Conservation (phyloP, 768 basidiomycete species). For the Tulasnella sp. region DNA sequence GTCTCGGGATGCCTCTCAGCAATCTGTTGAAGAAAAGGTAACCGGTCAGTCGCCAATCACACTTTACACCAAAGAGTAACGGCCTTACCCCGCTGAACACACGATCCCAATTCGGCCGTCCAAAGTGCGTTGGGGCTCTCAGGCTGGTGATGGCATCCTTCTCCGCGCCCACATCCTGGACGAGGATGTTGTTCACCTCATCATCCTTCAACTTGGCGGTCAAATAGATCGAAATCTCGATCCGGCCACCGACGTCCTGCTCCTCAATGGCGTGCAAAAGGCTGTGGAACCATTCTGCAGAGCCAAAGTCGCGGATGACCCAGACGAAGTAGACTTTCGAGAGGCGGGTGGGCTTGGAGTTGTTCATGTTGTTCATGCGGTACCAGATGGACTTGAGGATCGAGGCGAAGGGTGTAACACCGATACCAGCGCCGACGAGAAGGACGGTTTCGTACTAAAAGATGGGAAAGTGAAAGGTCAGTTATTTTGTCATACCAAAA, state of each 20-base stretch:
- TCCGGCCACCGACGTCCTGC: slow-evolving; percentile 76
- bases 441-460: slow-evolving; percentile 79
- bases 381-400: slow-evolving; percentile 96
- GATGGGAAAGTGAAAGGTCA: neutral
- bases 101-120: slow-evolving; percentile 80
- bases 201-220: slow-evolving; percentile 88
- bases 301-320: slow-evolving; percentile 91
- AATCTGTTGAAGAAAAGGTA: slow-evolving; percentile 45
- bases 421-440: slow-evolving; percentile 92
- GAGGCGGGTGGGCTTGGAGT: slow-evolving; percentile 37
- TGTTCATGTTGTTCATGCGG: slow-evolving; percentile 63
- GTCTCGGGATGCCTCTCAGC: slow-evolving; percentile 80
- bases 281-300: slow-evolving; percentile 92
- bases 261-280: slow-evolving; percentile 85
- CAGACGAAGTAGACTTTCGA: slow-evolving; percentile 93
- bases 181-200: slow-evolving; percentile 67
- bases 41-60: neutral
- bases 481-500: neutral
- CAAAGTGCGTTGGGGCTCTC: slow-evolving; percentile 88
- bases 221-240: slow-evolving; percentile 62
- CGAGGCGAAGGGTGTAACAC: slow-evolving; percentile 91
- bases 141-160: slow-evolving; percentile 88
- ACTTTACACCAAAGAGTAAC: neutral
- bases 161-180: slow-evolving; percentile 85
- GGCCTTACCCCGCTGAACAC: slow-evolving; percentile 48